A percentile compares a stretch with the other conserved stretches of the same genome.
phyloP scores from a whole-genome alignment of 306 rosid species.

The Cucurbita argyrosperma region DNA sequence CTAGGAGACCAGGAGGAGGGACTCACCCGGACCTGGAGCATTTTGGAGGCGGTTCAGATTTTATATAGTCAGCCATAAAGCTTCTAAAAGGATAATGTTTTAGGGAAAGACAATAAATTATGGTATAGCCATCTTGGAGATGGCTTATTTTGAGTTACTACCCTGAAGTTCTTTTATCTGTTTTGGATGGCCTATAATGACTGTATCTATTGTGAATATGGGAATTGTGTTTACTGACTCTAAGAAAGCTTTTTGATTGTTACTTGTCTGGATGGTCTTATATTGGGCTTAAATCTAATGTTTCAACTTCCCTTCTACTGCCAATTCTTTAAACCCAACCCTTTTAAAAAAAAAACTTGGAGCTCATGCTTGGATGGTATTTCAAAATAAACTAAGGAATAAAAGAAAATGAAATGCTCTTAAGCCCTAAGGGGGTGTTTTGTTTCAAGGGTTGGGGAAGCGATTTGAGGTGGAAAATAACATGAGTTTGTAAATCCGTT shows the following conservation, averaged over 20 bases:
- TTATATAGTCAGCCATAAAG: slow-evolving; percentile 23
- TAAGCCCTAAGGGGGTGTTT: too few relatives aligned
- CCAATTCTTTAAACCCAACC: too few relatives aligned
- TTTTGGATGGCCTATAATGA: background rate
- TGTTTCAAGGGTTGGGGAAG: too few relatives aligned
- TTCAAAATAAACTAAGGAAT: too few relatives aligned
- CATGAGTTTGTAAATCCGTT: too few relatives aligned
- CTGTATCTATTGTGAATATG: background rate
- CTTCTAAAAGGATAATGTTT: background rate
- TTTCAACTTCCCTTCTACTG: background rate
- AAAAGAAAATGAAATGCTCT: too few relatives aligned
- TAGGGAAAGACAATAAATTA: background rate
- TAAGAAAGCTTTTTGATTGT: background rate
- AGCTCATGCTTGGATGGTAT: too few relatives aligned
- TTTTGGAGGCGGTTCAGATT: slow-evolving; percentile 59
- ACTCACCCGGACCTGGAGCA: slow-evolving; percentile 71
- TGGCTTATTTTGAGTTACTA: background rate
- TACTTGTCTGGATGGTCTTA: background rate
- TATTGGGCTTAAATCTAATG: background rate
- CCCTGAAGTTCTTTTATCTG: background rate
- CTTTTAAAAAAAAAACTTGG: too few relatives aligned
- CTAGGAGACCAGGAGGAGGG: slow-evolving; percentile 38
- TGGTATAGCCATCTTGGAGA: background rate
- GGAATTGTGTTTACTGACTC: background rate
- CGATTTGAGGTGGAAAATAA: too few relatives aligned